Base-by-base conservation (phyloP, 2,329 filamentous ascomycete species). In the Samsoniella hepiali region DNA sequence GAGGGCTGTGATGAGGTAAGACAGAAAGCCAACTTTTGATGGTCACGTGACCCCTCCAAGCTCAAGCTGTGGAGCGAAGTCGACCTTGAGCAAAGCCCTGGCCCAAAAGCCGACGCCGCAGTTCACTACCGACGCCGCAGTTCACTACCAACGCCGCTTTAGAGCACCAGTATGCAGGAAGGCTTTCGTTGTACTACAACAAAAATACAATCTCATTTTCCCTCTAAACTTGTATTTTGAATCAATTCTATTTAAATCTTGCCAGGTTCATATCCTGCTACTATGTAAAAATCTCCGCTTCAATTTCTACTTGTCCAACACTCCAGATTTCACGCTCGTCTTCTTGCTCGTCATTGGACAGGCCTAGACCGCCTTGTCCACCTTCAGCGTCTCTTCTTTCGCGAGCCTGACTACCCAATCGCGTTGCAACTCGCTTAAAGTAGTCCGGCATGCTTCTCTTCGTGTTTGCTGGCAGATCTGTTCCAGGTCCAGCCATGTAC, bases 301-400 rank as follows among this genome's bases (percentile, higher is more conserved):
- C 80, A 13, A 93, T 78, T 73, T 98, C 94, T 57, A 97, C 88
- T 77, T 90, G 93, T 6, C 95, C 95, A 57, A 99, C 90, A 74
- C 91, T 95, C 93, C 93, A 96, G 66, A 99, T 88, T 80, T 99
- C 95, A 76, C 87, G 89, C 80, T 97, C 92, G 77, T 99, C 95
- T 72, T 99, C 95, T 38, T 87, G 80, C 79, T 99, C 95, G 75
- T 99, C 95, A 72, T 91, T 93, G 40, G 89, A 91, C 70, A 99
- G 75, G 0, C 93, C 93, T 57, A 98, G 74, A 0, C 93, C 92
- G 54, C 93, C 93, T 64, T 89, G 85, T 8, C 94, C 95, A 66
- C 93, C 94, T 74, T 97, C 93, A 0, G 95, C 95, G 69, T 97
- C 93, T 72, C 87, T 90, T 69, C 95, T 85, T 79, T 99, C 95